Percentiles rank a stretch among this genome's conserved stretches.
Conservation (phyloP, 78 protist genomes). For the Cavenderia fasciculata region DNA sequence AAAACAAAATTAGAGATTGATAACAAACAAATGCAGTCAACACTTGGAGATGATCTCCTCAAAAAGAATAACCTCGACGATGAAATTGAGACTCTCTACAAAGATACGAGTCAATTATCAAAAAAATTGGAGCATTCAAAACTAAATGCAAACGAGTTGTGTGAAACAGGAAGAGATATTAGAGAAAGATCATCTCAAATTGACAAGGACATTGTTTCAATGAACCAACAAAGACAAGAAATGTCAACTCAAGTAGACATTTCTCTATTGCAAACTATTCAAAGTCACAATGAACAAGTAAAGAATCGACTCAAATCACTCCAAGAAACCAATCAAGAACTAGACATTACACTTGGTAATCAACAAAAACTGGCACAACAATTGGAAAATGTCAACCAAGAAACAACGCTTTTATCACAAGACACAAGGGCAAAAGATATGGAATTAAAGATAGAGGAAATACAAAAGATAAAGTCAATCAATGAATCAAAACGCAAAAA, state of each 20-base stretch:
- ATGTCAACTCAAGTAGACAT: constrained; percentile 5
- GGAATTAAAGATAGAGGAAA: no score
- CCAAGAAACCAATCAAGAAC: not conserved
- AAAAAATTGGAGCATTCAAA: not conserved
- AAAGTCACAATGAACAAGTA: not conserved
- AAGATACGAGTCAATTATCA: not conserved
- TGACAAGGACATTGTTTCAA: constrained; percentile 14
- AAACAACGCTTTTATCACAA: no score
- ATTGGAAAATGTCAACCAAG: no score
- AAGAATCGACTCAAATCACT: not conserved
- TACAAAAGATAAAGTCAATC: no score
- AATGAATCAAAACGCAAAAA: no score
- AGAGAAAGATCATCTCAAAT: not conserved
- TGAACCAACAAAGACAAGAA: not conserved
- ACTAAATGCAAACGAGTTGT: not conserved
- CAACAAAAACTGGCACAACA: not conserved
- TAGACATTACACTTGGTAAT: not conserved
- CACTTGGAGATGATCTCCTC: not conserved
- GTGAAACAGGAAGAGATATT: not conserved
- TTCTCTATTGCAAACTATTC: not conserved
- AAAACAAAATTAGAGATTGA: constrained; percentile 58
- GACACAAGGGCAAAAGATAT: no score
- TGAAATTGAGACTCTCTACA: not conserved
- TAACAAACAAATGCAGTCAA: constrained; percentile 32
- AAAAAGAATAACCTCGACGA: not conserved